Conservation (phyloP, 192 early-diverging fungal genomes). For the Paraglomus occultum region DNA sequence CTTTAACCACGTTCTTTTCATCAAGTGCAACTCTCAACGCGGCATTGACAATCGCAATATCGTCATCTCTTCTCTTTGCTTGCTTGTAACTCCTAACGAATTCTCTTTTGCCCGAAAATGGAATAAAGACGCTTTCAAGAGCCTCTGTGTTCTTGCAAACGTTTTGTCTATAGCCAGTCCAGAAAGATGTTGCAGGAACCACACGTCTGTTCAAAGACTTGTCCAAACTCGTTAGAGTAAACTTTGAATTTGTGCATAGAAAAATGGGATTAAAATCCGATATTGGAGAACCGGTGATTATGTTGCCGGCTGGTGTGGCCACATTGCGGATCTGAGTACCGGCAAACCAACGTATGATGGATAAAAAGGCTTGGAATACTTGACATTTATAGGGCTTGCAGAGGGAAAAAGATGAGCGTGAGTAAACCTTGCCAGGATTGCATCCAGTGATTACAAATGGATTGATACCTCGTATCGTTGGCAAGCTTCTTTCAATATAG, state of each 20-base stretch:
- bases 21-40: slow-evolving; percentile 61
- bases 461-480: slow-evolving; percentile 29
- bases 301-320: slow-evolving; percentile 82
- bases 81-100: slow-evolving; percentile 79
- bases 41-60: slow-evolving; percentile 86
- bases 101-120: slow-evolving; percentile 57
- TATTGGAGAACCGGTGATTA: slow-evolving; percentile 85
- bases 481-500: slow-evolving; percentile 42
- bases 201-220: slow-evolving; percentile 33
- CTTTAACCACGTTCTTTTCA: slow-evolving; percentile 42
- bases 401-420: too few species aligned
- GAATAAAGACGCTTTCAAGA: slow-evolving; percentile 63
- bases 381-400: slow-evolving; percentile 42
- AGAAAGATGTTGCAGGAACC: slow-evolving; percentile 70
- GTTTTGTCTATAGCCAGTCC: slow-evolving; percentile 80
- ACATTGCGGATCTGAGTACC: slow-evolving; percentile 86
- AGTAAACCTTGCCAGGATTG: too few species aligned
- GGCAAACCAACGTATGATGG: slow-evolving; percentile 78
- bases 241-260: slow-evolving; percentile 58
- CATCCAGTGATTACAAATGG: too few species aligned
- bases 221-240: slow-evolving; percentile 47
- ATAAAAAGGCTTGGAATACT: slow-evolving; percentile 63
- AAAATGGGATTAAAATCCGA: slow-evolving; percentile 88
- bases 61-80: slow-evolving; percentile 84
- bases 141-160: slow-evolving; percentile 62